Conservation (phyloP, 2,329 filamentous ascomycete genomes). For the Tricladium varicosporioides region DNA sequence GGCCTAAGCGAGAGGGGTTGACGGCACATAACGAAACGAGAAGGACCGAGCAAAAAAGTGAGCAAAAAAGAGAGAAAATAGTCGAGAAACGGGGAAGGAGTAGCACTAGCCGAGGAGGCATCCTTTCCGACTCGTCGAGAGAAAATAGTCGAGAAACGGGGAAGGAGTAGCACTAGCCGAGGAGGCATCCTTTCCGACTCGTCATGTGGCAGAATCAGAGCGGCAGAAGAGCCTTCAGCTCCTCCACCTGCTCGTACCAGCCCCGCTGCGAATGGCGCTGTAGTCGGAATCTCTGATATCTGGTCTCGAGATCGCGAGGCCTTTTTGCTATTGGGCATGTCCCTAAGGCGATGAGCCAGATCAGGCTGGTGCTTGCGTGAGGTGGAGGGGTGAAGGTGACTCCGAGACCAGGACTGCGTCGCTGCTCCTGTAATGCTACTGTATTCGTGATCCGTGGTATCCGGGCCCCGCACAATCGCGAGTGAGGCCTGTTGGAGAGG, state of each 20-base stretch:
- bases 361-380: not conserved
- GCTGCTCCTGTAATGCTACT: slow-evolving; percentile 4
- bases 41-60: slow-evolving; percentile 2
- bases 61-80: not conserved
- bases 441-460: slow-evolving; percentile 3
- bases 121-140: slow-evolving; percentile 1
- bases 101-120: slow-evolving; percentile 1
- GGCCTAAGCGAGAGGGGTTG: slow-evolving; percentile 1
- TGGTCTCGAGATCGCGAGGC: slow-evolving; percentile 8
- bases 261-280: not conserved
- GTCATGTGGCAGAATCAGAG: slow-evolving; percentile 6
- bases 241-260: slow-evolving; percentile 3
- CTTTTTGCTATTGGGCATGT: slow-evolving; percentile 7
- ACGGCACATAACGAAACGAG: slow-evolving; percentile 6
- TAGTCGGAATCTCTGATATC: slow-evolving; percentile 10
- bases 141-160: not conserved
- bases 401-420: slow-evolving; percentile 1
- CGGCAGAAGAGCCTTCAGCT: slow-evolving; percentile 9
- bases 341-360: slow-evolving; percentile 2
- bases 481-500: slow-evolving; percentile 2
- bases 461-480: not conserved
- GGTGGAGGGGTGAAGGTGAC: not conserved
- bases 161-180: slow-evolving; percentile 2
- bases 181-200: slow-evolving; percentile 2
- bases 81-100: slow-evolving; percentile 1